Evolutionary conservation across 768 basidiomycete species (phyloP), one percentile per base, ranked within the genome.

Genomic region (Solioccasus polychromus): DNA sequence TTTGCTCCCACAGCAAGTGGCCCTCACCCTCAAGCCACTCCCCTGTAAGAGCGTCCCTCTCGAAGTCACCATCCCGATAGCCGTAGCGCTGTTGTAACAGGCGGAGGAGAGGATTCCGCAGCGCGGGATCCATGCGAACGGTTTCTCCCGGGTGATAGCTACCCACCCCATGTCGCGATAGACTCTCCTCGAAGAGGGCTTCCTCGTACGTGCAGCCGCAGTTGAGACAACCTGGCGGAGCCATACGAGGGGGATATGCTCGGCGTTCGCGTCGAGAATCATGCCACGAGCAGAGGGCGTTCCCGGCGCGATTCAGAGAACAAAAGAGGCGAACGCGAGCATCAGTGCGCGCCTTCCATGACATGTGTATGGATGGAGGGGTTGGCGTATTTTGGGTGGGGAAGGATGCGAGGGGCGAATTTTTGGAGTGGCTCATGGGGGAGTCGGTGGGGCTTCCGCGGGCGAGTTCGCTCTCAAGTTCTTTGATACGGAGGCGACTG

Each of bases 261-360:
- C 90, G 78, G 24, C 90, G 82, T 67, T 92, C 89, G 23, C 89
- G 80, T 36, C 89, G 76, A 2, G 89, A 89, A 64, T 92, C 90
- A 58, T 92, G 89, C 89, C 89, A 92, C 4, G 90, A 83, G 62
- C 89, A 92, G 28, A 92, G 77, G 1, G 89, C 88, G 54, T 92
- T 92, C 25, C 90, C 90, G 0, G 89, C 89, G 40, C 90, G 80
- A 65, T 92, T 92, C 24, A 88, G 71, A 4, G 88, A 85, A 63
- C 89, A 92, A 67, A 83, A 85, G 35, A 79, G 71, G 44, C 79
- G 79, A 52, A 73, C 70, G 29, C 90, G 85, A 5, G 83, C 78
- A 18, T 87, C 82, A 1, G 87, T 91, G 47, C 89, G 84, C 8
- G 74, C 71, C 38, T 75, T 77, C 89, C 89, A 91, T 3, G 79